phyloP scores from a whole-genome alignment of 495 filamentous ascomycete species.

The Echria macrotheca region DNA sequence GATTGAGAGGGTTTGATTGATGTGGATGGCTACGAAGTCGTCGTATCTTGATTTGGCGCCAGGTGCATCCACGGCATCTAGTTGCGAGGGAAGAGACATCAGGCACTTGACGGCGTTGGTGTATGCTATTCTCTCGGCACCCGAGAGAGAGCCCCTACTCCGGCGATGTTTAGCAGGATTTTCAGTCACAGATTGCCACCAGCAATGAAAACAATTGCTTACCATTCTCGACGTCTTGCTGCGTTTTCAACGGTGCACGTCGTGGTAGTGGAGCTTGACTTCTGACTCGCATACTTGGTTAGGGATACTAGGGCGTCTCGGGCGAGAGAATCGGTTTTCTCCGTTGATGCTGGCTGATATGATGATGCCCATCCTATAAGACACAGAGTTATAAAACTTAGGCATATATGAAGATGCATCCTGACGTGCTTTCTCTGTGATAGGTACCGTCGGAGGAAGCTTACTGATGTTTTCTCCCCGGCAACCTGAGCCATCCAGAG shows the following conservation, averaged over 20 bases:
- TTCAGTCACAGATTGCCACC: not conserved
- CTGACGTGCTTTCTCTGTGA: too few relatives aligned
- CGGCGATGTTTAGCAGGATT: too few relatives aligned
- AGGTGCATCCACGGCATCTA: slow-evolving; percentile 27
- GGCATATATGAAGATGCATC: too few relatives aligned
- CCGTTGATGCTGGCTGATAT: not conserved
- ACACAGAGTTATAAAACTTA: too few relatives aligned
- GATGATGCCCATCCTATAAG: too few relatives aligned
- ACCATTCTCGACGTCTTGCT: slow-evolving; percentile 6
- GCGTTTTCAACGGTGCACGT: slow-evolving; percentile 2
- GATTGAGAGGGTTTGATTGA: slow-evolving; percentile 54
- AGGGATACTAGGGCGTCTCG: not conserved
- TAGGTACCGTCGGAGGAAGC: too few relatives aligned
- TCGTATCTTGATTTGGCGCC: slow-evolving; percentile 48
- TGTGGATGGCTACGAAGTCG: slow-evolving; percentile 65
- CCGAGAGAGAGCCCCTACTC: slow-evolving; percentile 40
- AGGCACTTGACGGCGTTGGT: slow-evolving; percentile 61
- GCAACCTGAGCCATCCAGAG: too few relatives aligned
- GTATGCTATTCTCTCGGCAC: slow-evolving; percentile 46
- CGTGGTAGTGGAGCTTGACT: not conserved
- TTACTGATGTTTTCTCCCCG: too few relatives aligned
- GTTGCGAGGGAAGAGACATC: slow-evolving; percentile 43
- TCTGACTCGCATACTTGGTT: not conserved
- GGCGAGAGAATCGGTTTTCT: slow-evolving; percentile 3
- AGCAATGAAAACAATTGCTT: not conserved